Evolutionary conservation across 208 protist genomes (phyloP).

Genomic region (Acanthamoeba royreba): DNA sequence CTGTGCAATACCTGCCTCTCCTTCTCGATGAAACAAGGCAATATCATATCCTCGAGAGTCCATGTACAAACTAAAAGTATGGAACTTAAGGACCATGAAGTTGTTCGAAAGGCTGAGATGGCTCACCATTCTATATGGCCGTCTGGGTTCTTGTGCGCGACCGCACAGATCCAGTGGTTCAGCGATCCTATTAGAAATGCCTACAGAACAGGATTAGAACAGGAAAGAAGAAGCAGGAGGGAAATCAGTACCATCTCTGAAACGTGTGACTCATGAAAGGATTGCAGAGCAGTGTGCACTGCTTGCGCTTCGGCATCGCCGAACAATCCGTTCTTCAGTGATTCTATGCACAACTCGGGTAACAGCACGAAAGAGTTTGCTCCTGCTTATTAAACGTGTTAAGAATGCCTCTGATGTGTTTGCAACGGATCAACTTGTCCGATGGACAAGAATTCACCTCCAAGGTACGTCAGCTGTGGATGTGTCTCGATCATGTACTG

Average conservation of each 20-base stretch:
- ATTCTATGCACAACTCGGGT: background rate
- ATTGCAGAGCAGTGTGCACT: background rate
- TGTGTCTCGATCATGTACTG: background rate
- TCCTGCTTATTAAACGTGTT: background rate
- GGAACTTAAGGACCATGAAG: background rate
- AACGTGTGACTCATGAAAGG: background rate
- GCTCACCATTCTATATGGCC: background rate
- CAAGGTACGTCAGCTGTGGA: background rate
- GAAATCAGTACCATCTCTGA: background rate
- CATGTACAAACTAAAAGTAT: background rate
- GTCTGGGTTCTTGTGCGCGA: background rate
- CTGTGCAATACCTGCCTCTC: background rate
- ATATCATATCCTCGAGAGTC: background rate
- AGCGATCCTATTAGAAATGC: background rate
- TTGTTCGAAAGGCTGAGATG: background rate
- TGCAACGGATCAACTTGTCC: background rate
- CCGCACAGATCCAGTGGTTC: background rate
- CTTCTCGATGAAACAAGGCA: background rate
- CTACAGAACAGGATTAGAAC: background rate
- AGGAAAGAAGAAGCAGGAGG: background rate
- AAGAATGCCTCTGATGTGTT: background rate
- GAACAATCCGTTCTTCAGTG: background rate
- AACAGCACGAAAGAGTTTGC: background rate
- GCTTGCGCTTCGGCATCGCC: background rate
- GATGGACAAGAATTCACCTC: background rate